A percentile compares a stretch with the other conserved stretches of the same genome.
Conservation (phyloP, 306 rosid species). For the Cicer bijugum region DNA sequence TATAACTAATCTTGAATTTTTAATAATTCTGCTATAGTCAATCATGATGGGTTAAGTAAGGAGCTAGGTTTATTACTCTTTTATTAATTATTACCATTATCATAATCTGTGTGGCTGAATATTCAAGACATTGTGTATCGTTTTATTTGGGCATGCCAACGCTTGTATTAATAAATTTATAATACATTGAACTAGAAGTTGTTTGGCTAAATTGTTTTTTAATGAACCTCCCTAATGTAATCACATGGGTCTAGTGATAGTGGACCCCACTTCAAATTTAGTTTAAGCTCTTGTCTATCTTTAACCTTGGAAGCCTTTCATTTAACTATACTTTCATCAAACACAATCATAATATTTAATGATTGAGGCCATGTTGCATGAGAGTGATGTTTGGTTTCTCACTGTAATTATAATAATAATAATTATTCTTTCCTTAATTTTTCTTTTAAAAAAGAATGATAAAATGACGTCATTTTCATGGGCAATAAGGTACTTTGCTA, state of each 20-base stretch:
- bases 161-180: conserved; percentile 40
- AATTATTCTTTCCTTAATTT: conserved; percentile 40
- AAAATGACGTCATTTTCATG: conserved; percentile 52
- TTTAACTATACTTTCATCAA: conserved; percentile 54
- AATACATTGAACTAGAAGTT: conserved; percentile 52
- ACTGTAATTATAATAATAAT: conserved; percentile 20
- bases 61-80: conserved; percentile 41
- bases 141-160: conserved; percentile 58
- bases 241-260: conserved; percentile 74
- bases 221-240: conserved; percentile 49
- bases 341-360: conserved; percentile 54
- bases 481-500: conserved; percentile 43
- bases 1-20: conserved; percentile 35
- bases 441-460: conserved; percentile 35
- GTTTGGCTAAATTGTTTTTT: conserved; percentile 46
- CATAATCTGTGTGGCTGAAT: conserved; percentile 38
- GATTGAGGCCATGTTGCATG: conserved; percentile 71
- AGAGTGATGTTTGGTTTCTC: conserved; percentile 58
- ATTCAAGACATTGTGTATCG: conserved; percentile 45
- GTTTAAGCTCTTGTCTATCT: conserved; percentile 50
- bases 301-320: conserved; percentile 60
- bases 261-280: conserved; percentile 55
- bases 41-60: conserved; percentile 52
- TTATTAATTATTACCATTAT: conserved; percentile 24
- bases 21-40: conserved; percentile 45